Percentiles rank a stretch among this genome's conserved stretches.
These are phyloP conservation scores for Calonectria ilicicola DNA, from an alignment of 2,329 filamentous ascomycete species.

Conservation along the genomic window DNA sequence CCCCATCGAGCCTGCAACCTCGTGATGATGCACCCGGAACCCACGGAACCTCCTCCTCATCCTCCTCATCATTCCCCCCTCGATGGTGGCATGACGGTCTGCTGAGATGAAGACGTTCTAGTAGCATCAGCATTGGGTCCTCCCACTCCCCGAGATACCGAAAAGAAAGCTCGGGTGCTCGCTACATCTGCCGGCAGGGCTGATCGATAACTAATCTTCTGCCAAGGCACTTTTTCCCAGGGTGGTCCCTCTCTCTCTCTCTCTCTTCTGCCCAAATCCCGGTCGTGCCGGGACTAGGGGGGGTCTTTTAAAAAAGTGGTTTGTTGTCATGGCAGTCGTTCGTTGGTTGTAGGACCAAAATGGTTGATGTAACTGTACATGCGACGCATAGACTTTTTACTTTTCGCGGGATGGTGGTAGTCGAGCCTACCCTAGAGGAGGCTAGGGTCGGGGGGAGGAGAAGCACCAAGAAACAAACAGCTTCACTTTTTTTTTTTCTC, in stretches of 20 bases:
- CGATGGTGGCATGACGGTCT: constrained; percentile 12
- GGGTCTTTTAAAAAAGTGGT: neutral
- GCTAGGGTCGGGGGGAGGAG: neutral
- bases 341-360: neutral
- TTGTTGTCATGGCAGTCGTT: neutral
- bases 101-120: neutral
- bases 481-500: neutral
- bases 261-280: neutral
- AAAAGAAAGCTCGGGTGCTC: neutral
- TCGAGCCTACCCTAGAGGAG: neutral
- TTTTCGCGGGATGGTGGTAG: neutral
- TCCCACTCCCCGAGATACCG: too few species aligned
- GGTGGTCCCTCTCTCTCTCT: too few species aligned
- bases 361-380: constrained; percentile 10
- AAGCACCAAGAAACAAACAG: neutral
- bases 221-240: constrained; percentile 2
- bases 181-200: constrained; percentile 18
- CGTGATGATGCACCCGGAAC: constrained; percentile 5
- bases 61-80: neutral
- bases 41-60: neutral
- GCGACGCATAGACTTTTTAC: neutral
- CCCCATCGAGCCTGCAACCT: constrained; percentile 1
- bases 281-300: neutral
- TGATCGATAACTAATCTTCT: neutral
- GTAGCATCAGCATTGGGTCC: neutral